Evolutionary conservation across 2,329 filamentous ascomycete species (phyloP), one percentile per base, ranked within the genome.

Genomic region (Tolypocladium amazonense): DNA sequence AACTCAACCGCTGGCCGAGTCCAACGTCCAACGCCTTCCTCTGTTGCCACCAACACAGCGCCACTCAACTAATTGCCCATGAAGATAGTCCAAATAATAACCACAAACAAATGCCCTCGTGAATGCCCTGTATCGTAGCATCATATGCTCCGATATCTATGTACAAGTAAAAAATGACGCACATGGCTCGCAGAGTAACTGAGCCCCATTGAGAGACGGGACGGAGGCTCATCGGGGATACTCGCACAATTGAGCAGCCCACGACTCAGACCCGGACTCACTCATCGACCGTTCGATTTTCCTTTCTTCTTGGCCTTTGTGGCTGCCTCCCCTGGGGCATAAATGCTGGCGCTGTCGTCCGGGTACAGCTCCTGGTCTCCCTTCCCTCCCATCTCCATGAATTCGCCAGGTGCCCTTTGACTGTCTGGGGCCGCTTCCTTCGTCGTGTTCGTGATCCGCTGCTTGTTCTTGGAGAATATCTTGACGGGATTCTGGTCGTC

Each of bases 311-410:
- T 73, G 30, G 63, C 60, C 58, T 71, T 73, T 15, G 58, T 60
- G 45, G 63, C 62, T 33, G 65, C 65, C 14, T 75, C 72, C 20
- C 64, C 68, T 56, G 58, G 71, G 15, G 77, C 71, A 65, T 84
- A 85, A 60, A 79, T 75, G 66, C 79, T 83, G 43, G 69, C 72
- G 30, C 70, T 71, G 58, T 90, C 87, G 56, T 90, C 78, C 12
- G 82, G 84, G 70, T 87, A 97, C 18, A 97, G 79, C 52, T 82
- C 78, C 72, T 91, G 85, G 68, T 97, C 93, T 6, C 92, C 93
- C 67, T 89, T 90, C 20, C 91, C 91, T 45, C 93, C 93, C 78
- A 95, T 82, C 62, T 87, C 83, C 72, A 91, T 87, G 66, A 97
- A 97, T 67, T 94, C 91, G 6, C 82, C 78, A 0, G 90, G 81